These are phyloP conservation scores for Myriosclerotinia curreyana DNA, from an alignment of 2,329 filamentous ascomycete genomes.

Conservation along the genomic window DNA sequence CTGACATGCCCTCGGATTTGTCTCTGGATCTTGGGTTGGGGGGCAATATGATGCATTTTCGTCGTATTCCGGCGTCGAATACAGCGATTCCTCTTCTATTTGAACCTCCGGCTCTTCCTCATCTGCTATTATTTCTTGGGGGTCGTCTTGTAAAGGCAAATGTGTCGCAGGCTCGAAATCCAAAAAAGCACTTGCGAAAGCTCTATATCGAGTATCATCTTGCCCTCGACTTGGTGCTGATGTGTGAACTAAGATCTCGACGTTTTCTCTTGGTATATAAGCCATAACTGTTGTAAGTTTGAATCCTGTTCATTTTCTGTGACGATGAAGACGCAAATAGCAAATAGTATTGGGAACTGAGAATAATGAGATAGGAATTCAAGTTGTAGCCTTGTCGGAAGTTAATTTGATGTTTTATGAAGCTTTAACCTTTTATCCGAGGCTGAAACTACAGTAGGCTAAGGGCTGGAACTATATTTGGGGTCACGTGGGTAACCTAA, in stretches of 20 bases:
- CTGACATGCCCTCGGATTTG: background rate
- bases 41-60: constrained; percentile 31
- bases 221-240: constrained; percentile 36
- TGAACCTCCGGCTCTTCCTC: constrained; percentile 29
- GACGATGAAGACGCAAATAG: background rate
- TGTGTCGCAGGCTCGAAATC: constrained; percentile 32
- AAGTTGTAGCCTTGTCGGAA: background rate
- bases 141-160: constrained; percentile 21
- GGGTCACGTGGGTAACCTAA: too few species aligned
- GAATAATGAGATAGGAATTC: background rate
- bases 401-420: background rate
- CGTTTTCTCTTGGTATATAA: constrained; percentile 28
- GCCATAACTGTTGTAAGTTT: constrained; percentile 25
- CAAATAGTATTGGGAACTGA: too few species aligned
- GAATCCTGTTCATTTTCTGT: constrained; percentile 2
- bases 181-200: constrained; percentile 37
- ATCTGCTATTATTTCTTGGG: background rate
- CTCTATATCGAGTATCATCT: constrained; percentile 38
- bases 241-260: constrained; percentile 39
- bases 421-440: too few species aligned
- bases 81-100: constrained; percentile 35
- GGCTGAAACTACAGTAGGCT: too few species aligned
- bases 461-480: too few species aligned
- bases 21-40: constrained; percentile 15
- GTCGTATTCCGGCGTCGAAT: constrained; percentile 29